phyloP scores from a whole-genome alignment of 2,329 filamentous ascomycete species.

The Tolypocladium sp. region DNA sequence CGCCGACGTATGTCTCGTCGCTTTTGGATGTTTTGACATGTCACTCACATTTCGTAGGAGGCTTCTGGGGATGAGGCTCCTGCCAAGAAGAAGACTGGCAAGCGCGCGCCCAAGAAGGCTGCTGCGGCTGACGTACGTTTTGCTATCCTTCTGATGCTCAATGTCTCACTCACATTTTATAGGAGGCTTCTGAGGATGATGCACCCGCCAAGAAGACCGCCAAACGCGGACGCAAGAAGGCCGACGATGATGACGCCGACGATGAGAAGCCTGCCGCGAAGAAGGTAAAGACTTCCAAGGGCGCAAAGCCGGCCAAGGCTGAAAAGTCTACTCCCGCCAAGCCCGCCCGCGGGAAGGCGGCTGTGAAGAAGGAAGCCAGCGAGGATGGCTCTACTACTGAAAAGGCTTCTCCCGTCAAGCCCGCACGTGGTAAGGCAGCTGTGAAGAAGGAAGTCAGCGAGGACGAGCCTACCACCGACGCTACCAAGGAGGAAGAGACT shows the following conservation, averaged over 20 bases:
- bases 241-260: slow-evolving; percentile 17
- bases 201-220: slow-evolving; percentile 13
- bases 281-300: slow-evolving; percentile 22
- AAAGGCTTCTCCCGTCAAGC: slow-evolving; percentile 4
- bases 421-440: neutral
- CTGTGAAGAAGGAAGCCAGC: slow-evolving; percentile 6
- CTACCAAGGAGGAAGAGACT: slow-evolving; percentile 8
- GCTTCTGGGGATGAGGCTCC: slow-evolving; percentile 16
- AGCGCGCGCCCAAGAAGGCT: neutral
- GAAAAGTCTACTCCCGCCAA: slow-evolving; percentile 6
- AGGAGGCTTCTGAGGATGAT: slow-evolving; percentile 1
- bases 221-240: slow-evolving; percentile 21
- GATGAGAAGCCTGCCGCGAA: slow-evolving; percentile 25
- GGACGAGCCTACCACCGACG: slow-evolving; percentile 5
- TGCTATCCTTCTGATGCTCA: neutral
- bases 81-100: slow-evolving; percentile 20
- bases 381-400: too few species aligned
- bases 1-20: slow-evolving; percentile 8
- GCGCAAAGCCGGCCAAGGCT: slow-evolving; percentile 9
- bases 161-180: neutral
- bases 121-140: neutral
- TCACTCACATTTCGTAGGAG: slow-evolving; percentile 12
- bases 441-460: slow-evolving; percentile 7
- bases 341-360: neutral
- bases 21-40: neutral